Percentiles rank a stretch among this genome's conserved stretches.
Evolutionary conservation across 2,329 filamentous ascomycete species (phyloP).

Genomic region (Fusarium sp.): DNA sequence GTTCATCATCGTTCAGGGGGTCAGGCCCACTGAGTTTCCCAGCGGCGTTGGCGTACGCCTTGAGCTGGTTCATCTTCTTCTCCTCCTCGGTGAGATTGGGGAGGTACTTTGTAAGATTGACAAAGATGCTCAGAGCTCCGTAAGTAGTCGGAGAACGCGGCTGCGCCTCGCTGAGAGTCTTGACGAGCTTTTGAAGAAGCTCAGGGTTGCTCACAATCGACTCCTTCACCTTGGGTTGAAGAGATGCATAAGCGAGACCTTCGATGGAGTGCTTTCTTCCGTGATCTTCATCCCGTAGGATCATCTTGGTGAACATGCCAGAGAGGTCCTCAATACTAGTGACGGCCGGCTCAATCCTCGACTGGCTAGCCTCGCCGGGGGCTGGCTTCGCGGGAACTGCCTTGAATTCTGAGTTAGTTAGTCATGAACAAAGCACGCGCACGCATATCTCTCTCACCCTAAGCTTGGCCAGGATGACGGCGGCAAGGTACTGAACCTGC

Average conservation of each 20-base stretch:
- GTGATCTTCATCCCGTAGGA: constrained; percentile 65
- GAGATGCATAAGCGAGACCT: constrained; percentile 88
- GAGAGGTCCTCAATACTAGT: constrained; percentile 72
- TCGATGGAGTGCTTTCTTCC: constrained; percentile 78
- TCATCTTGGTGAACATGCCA: constrained; percentile 70
- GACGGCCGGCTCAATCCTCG: constrained; percentile 60
- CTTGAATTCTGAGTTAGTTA: constrained; percentile 62
- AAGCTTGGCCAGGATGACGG: constrained; percentile 78
- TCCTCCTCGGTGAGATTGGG: constrained; percentile 86
- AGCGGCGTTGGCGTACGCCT: constrained; percentile 89
- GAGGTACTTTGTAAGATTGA: constrained; percentile 82
- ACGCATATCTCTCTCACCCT: constrained; percentile 54
- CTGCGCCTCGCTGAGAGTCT: constrained; percentile 64
- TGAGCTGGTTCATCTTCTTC: constrained; percentile 88
- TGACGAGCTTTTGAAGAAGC: constrained; percentile 74
- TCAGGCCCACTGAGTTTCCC: constrained; percentile 69
- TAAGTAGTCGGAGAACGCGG: constrained; percentile 78
- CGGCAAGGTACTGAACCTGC: constrained; percentile 70
- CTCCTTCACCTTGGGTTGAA: constrained; percentile 86
- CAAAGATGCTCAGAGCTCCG: constrained; percentile 83
- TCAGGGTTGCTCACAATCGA: constrained; percentile 71
- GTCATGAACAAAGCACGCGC: constrained; percentile 45
- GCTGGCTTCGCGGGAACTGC: constrained; percentile 59
- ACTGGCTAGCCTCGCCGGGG: constrained; percentile 51
- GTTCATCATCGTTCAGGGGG: constrained; percentile 75